A percentile compares a stretch with the other conserved stretches of the same genome.
phyloP scores from a whole-genome alignment of 2,329 filamentous ascomycete genomes.

The Penicillium sp. region DNA sequence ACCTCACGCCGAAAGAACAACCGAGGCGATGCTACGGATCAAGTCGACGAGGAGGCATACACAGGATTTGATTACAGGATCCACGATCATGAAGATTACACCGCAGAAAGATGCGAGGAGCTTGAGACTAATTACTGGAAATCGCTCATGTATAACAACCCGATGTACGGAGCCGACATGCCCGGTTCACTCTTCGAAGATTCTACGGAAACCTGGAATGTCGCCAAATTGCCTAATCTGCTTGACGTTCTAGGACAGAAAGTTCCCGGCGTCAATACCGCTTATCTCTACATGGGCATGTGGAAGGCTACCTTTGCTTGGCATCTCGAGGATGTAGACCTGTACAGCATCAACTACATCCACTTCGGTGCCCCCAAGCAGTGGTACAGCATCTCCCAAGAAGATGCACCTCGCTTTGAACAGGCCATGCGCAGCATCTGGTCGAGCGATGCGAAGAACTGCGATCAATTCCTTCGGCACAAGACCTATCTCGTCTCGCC shows the following conservation, averaged over 20 bases:
- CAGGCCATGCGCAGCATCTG: slow-evolving; percentile 77
- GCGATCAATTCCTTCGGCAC: slow-evolving; percentile 89
- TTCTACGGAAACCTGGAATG: slow-evolving; percentile 74
- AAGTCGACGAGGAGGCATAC: slow-evolving; percentile 82
- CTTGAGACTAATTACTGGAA: slow-evolving; percentile 95
- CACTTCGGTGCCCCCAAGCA: slow-evolving; percentile 98
- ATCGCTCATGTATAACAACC: slow-evolving; percentile 85
- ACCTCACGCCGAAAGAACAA: slow-evolving; percentile 83
- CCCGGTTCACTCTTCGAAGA: slow-evolving; percentile 91
- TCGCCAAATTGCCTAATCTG: slow-evolving; percentile 86
- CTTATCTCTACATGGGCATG: slow-evolving; percentile 96
- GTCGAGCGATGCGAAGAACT: slow-evolving; percentile 90
- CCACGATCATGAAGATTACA: slow-evolving; percentile 74
- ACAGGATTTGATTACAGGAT: slow-evolving; percentile 84
- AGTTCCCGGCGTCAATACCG: slow-evolving; percentile 93
- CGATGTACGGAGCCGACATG: slow-evolving; percentile 93
- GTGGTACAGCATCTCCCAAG: slow-evolving; percentile 98
- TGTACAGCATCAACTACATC: slow-evolving; percentile 99
- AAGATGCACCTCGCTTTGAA: slow-evolving; percentile 85
- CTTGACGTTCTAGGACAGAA: slow-evolving; percentile 90
- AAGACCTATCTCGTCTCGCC: slow-evolving; percentile 97
- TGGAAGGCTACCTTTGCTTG: slow-evolving; percentile 99
- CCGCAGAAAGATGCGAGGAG: slow-evolving; percentile 83
- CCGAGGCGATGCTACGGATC: slow-evolving; percentile 64
- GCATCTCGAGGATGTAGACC: slow-evolving; percentile 96